Percentiles rank a stretch among this genome's conserved stretches.
Evolutionary conservation across 2,329 filamentous ascomycete species (phyloP).

Genomic region (Aspergillus unguis): DNA sequence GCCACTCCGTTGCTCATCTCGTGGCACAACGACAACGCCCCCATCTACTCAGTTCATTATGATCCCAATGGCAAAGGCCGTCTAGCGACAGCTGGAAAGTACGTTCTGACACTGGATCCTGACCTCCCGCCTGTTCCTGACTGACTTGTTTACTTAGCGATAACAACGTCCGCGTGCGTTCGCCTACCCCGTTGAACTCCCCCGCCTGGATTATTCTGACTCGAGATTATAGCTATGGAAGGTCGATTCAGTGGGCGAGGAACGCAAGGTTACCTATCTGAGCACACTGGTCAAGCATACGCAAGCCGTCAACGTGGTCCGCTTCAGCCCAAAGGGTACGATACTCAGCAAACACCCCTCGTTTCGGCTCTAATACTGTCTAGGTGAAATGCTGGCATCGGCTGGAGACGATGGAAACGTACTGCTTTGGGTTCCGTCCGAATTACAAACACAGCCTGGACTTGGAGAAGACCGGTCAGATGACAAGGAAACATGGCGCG

Average conservation of each 20-base stretch:
- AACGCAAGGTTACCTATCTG: constrained; percentile 85
- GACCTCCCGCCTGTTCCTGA: not conserved
- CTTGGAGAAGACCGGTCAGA: constrained; percentile 84
- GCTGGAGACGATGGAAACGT: constrained; percentile 97
- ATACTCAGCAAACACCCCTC: not conserved
- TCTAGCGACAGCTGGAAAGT: constrained; percentile 85
- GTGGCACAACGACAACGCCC: constrained; percentile 97
- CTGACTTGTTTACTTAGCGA: constrained; percentile 50
- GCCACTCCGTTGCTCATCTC: constrained; percentile 93
- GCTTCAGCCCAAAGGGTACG: constrained; percentile 87
- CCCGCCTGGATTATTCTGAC: constrained; percentile 34
- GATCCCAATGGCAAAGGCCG: constrained; percentile 88
- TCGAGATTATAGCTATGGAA: constrained; percentile 70
- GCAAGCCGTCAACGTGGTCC: constrained; percentile 95
- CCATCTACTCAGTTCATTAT: constrained; percentile 96
- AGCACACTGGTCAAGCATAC: constrained; percentile 91
- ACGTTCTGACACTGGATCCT: constrained; percentile 22
- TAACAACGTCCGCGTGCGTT: constrained; percentile 83
- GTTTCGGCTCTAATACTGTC: constrained; percentile 22
- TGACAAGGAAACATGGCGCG: constrained; percentile 94
- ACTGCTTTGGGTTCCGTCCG: constrained; percentile 89
- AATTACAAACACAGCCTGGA: constrained; percentile 61
- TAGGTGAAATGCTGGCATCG: constrained; percentile 89
- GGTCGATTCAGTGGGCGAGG: constrained; percentile 78
- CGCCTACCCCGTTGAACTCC: constrained; percentile 13